Evolutionary conservation across 2,329 filamentous ascomycete genomes (phyloP).

Genomic region (Lomentospora prolificans): DNA sequence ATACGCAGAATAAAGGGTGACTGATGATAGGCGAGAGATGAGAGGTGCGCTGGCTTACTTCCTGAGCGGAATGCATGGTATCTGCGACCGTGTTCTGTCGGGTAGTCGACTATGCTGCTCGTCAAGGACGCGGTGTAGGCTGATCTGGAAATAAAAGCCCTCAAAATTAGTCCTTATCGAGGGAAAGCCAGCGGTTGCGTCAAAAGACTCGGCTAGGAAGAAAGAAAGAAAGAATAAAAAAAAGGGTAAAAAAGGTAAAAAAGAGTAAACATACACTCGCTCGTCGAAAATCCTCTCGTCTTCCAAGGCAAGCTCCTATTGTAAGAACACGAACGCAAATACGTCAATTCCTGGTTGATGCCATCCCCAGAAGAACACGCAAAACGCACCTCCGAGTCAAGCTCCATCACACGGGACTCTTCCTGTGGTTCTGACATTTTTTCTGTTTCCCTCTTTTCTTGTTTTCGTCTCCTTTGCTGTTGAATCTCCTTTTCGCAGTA

Average conservation of each 20-base stretch:
- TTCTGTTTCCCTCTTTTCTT: too few relatives aligned
- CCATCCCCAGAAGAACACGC: too few relatives aligned
- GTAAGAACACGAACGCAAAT: too few relatives aligned
- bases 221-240: background rate
- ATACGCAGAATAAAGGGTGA: background rate
- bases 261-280: background rate
- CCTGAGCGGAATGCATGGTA: slow-evolving; percentile 24
- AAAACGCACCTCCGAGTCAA: too few relatives aligned
- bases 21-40: background rate
- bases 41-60: slow-evolving; percentile 11
- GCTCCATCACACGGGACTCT: too few relatives aligned
- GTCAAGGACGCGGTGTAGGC: slow-evolving; percentile 17
- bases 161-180: background rate
- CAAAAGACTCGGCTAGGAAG: background rate
- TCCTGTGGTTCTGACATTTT: too few relatives aligned
- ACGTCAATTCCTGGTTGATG: background rate
- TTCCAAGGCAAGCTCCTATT: background rate
- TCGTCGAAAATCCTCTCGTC: background rate
- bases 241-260: background rate
- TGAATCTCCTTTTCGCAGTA: too few relatives aligned
- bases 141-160: background rate
- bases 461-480: too few relatives aligned
- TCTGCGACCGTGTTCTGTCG: slow-evolving; percentile 20
- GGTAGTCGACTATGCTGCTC: slow-evolving; percentile 19
- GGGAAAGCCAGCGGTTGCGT: background rate